phyloP scores from a whole-genome alignment of 2,329 filamentous ascomycete genomes.

The Aspergillus proliferans region DNA sequence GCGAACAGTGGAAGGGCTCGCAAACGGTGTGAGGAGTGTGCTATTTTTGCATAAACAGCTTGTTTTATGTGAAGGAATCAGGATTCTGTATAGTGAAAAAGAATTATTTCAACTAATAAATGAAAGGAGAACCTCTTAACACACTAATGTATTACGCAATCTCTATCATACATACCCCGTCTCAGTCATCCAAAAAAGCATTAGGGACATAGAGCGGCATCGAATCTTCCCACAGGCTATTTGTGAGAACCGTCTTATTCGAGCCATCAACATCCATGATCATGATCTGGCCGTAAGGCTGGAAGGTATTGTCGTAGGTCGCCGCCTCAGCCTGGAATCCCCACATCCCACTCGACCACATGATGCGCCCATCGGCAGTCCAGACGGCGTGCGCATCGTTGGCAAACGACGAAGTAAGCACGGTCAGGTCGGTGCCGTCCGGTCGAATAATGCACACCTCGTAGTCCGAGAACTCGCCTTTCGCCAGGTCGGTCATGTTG shows the following conservation, averaged over 20 bases:
- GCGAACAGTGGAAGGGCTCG: too few species aligned
- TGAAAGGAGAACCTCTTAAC: too few species aligned
- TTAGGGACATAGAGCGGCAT: conserved; percentile 13
- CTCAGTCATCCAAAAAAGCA: neutral
- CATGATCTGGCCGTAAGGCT: conserved; percentile 8
- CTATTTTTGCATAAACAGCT: too few species aligned
- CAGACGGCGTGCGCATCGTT: conserved; percentile 5
- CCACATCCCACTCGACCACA: conserved; percentile 3
- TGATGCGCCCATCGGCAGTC: conserved; percentile 1
- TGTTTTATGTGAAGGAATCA: too few species aligned
- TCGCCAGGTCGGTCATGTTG: conserved; percentile 1
- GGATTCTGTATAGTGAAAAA: too few species aligned
- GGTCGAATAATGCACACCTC: neutral
- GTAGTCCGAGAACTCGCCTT: neutral
- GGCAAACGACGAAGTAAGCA: neutral
- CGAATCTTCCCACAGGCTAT: conserved; percentile 9
- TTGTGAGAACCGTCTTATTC: conserved; percentile 5
- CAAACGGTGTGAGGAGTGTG: too few species aligned
- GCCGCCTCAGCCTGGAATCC: conserved; percentile 2
- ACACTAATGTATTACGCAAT: too few species aligned
- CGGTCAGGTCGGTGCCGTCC: conserved; percentile 1
- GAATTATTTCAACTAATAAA: too few species aligned
- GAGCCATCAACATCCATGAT: conserved; percentile 5
- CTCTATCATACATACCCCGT: too few species aligned
- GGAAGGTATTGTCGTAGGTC: conserved; percentile 4